Conservation (phyloP, 208 protist genomes). For the Chromosphaera perkinsii region DNA sequence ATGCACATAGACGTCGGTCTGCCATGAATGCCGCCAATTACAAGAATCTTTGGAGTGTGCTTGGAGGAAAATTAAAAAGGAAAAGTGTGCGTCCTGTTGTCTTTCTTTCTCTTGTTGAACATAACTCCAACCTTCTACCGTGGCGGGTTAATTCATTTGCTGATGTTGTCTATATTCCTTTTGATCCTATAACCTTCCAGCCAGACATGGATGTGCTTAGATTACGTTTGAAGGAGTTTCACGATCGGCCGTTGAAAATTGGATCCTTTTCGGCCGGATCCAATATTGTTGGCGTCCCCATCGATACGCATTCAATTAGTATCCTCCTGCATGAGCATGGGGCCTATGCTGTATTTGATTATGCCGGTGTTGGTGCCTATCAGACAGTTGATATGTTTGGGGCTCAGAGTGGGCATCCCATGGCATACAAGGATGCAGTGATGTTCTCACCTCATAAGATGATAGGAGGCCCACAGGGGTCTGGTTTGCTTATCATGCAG, state of each 20-base stretch:
- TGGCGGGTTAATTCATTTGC: conserved; percentile 64
- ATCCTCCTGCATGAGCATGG: conserved; percentile 51
- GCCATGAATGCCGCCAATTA: too few species aligned
- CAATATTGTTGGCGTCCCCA: conserved; percentile 61
- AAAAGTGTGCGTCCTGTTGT: conserved; percentile 26
- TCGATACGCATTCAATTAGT: conserved; percentile 47
- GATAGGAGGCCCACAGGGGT: conserved; percentile 58
- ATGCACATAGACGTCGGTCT: too few species aligned
- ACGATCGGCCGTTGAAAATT: conserved; percentile 38
- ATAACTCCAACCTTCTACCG: conserved; percentile 67
- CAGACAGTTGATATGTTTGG: conserved; percentile 44
- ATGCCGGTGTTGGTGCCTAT: conserved; percentile 63
- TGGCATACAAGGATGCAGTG: conserved; percentile 59
- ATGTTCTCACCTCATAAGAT: conserved; percentile 71
- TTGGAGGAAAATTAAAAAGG: neutral
- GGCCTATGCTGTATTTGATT: conserved; percentile 60
- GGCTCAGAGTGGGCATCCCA: too few species aligned
- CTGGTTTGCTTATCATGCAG: conserved; percentile 46
- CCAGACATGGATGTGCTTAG: too few species aligned
- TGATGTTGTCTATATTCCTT: too few species aligned
- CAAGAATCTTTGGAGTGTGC: too few species aligned
- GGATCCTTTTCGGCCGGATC: conserved; percentile 62
- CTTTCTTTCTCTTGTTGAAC: conserved; percentile 63
- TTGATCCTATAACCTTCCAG: too few species aligned
- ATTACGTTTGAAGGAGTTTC: neutral